Evolutionary conservation across 305 asterid species (phyloP), one percentile per base, ranked within the genome.

Genomic region (Rubia tinctorum): DNA sequence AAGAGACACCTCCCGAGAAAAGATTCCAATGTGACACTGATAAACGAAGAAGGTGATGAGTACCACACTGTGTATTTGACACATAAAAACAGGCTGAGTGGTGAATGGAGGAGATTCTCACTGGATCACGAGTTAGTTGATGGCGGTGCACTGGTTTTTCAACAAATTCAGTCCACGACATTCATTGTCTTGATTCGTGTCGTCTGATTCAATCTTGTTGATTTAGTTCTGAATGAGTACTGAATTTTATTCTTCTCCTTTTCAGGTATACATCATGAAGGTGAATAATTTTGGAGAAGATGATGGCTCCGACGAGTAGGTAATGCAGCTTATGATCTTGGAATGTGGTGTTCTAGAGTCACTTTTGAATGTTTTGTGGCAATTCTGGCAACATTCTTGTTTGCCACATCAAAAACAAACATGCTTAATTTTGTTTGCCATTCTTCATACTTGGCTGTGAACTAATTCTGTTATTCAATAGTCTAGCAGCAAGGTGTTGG

Each of bases 31-130:
- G 65, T 93, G 2, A 59, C 71, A 11, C 56, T 93, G 85, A 80
- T 88, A 8, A 95, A 93, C 72, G 97, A 93, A 78, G 45, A 78
- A 66, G 96, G 88, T 42, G 91, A 83, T 47, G 88, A 89, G 84
- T 91, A 91, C 90, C 88, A 87, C 58, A 89, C 88, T 13, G 72
- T 88, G 30, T 88, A 91, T 72, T 80, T 93, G 71, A 84, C 91
- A 51, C 84, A 90, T 44, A 93, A 93, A 78, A 58, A 55, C 11
- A 96, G 96, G 44, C 92, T 93, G n/a, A 93, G 98, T 10, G 98
- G 97, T 10, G 98, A 97, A 43, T 93, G 98, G 97, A 93, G 88
- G 79, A 86, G 81, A 78, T 88, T 88, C 51, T 49, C 98, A 3
- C 85, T 90, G 55, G 97, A 89, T 77, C 98, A 93, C 74, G 83